phyloP scores from a whole-genome alignment of 371 early-diverging fungal species.

The Zychaea mexicana region DNA sequence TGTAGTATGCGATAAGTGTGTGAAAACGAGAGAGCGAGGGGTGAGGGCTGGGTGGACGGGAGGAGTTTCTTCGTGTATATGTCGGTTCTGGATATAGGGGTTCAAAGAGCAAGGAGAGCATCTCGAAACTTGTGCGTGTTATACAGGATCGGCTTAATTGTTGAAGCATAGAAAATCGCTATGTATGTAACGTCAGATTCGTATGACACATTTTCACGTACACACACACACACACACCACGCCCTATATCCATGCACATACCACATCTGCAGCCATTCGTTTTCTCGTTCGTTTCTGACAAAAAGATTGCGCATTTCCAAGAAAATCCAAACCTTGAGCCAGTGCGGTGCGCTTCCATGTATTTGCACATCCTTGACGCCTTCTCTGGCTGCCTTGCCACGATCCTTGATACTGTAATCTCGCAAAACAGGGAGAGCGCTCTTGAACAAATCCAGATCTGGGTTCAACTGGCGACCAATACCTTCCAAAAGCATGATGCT shows the following conservation, averaged over 20 bases:
- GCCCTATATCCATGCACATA: slow-evolving; percentile 18
- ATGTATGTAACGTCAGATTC: no score
- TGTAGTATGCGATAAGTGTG: neutral
- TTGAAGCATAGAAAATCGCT: slow-evolving; percentile 20
- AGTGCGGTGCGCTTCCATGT: slow-evolving; percentile 48
- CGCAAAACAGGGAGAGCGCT: slow-evolving; percentile 80
- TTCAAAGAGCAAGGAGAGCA: neutral
- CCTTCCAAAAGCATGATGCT: slow-evolving; percentile 93
- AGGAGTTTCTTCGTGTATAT: no score
- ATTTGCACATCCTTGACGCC: slow-evolving; percentile 56
- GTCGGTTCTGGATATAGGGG: neutral
- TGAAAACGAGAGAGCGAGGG: neutral
- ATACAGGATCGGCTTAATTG: neutral
- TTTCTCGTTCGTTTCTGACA: slow-evolving; percentile 38
- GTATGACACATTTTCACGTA: neutral
- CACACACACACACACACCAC: neutral
- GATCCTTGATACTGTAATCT: slow-evolving; percentile 63
- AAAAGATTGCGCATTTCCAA: slow-evolving; percentile 77
- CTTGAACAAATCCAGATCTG: slow-evolving; percentile 89
- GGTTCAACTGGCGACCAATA: slow-evolving; percentile 88
- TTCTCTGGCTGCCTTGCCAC: slow-evolving; percentile 53
- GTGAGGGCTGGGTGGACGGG: neutral
- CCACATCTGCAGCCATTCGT: slow-evolving; percentile 53
- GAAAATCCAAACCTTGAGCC: slow-evolving; percentile 79
- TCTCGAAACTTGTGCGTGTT: neutral